Base-by-base conservation (phyloP, 768 basidiomycete genomes). In the Russula griseocarnosa region DNA sequence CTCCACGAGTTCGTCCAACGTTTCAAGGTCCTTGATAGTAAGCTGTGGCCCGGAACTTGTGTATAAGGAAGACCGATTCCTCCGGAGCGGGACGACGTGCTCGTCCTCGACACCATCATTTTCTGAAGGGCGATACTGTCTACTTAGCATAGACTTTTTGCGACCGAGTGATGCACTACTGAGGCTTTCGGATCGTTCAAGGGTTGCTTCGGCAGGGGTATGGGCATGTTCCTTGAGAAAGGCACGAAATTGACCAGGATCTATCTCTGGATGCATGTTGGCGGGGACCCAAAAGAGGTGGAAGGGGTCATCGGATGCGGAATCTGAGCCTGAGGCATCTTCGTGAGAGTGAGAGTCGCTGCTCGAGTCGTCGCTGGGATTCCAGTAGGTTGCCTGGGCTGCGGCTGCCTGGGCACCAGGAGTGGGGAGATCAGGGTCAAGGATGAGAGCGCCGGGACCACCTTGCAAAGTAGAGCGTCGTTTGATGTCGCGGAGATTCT, bases 231-330 rank as follows among this genome's bases (percentile, higher is more conserved):
- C 92, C 74, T 94, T 91, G 69, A 99, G 84, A 73, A 99, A 98
- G 13, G 87, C 89, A 57, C 92, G 85, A 75, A 99, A 99, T 75
- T 98, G 94, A 53, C 86, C 89, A 26, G 97, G 97, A 0, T 95
- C 96, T 71, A 99, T 91, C 79, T 99, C 97, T 34, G 97, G 97
- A 73, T 98, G 97, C 40, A 98, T 80, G 62, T 88, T 85, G 18
- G 97, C 97, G 58, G 97, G 97, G 32, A 99, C 94, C 97, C 97
- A 99, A 81, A 98, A 98, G 67, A 98, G 84, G 75, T 93, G 90
- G 70, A 87, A 86, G 3, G 91, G 88, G 77, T 96, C 92, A 70
- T 91, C 86, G 44, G 81, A 74, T 24, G 70, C 71, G 75, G 68
- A 76, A 53, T 74, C 77, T 20, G 70, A 58, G 20, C 59, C 63